A percentile compares a stretch with the other conserved stretches of the same genome.
Conservation (phyloP, 2,329 filamentous ascomycete genomes). For the Westerdykella ornata region DNA sequence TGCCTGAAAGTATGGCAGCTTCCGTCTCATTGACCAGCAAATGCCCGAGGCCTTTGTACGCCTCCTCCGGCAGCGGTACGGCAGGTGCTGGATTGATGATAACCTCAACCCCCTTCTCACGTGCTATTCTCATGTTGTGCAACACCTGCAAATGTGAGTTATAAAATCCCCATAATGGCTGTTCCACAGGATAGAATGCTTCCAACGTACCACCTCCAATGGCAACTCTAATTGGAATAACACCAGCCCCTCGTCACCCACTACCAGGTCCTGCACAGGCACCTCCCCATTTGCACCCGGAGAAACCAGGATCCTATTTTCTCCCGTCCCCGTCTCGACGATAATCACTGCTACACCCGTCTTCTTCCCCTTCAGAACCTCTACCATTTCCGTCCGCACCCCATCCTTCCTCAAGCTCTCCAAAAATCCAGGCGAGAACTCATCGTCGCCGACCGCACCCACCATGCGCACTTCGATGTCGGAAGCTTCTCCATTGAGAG, state of each 20-base stretch:
- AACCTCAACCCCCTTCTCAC: slow-evolving; percentile 43
- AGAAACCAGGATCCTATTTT: slow-evolving; percentile 47
- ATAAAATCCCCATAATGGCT: not conserved
- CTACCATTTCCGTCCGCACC: slow-evolving; percentile 37
- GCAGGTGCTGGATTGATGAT: slow-evolving; percentile 80
- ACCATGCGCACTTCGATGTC: slow-evolving; percentile 45
- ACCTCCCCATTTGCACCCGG: slow-evolving; percentile 44
- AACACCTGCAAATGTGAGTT: slow-evolving; percentile 20
- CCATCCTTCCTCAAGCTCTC: slow-evolving; percentile 41
- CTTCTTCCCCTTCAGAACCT: slow-evolving; percentile 38
- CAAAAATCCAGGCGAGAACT: slow-evolving; percentile 38
- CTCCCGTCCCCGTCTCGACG: slow-evolving; percentile 43
- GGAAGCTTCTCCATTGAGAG: slow-evolving; percentile 13
- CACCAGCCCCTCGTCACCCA: slow-evolving; percentile 37
- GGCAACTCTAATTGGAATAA: slow-evolving; percentile 46
- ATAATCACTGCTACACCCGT: slow-evolving; percentile 46
- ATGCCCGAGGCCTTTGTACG: slow-evolving; percentile 64
- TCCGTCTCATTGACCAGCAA: slow-evolving; percentile 89
- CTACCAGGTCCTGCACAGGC: slow-evolving; percentile 32
- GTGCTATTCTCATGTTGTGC: slow-evolving; percentile 33
- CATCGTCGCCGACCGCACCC: slow-evolving; percentile 45
- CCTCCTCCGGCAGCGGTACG: slow-evolving; percentile 57
- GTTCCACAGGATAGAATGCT: not conserved
- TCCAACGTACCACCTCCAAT: slow-evolving; percentile 34
- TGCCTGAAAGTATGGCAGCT: slow-evolving; percentile 63